Evolutionary conservation across 169 alveolate species (phyloP).

Genomic region (Babesia caballi): DNA sequence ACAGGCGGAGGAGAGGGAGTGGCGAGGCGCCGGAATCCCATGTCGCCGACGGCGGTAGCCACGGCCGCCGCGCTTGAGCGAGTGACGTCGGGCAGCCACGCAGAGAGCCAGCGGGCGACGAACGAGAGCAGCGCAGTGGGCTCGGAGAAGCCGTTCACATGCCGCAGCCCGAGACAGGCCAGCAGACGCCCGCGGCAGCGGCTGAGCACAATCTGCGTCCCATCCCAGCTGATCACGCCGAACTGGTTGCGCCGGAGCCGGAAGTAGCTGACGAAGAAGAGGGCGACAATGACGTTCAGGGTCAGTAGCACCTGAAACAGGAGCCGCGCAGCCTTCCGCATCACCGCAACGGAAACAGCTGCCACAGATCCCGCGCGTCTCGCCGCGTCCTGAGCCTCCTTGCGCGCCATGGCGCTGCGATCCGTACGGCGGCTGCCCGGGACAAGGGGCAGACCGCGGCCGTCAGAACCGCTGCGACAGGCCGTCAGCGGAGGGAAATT

Average conservation of each 20-base stretch:
- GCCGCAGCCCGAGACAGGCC: neutral
- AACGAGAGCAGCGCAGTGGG: neutral
- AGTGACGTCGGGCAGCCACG: neutral
- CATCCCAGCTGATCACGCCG: constrained; percentile 13
- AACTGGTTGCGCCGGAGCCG: neutral
- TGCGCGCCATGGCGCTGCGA: no score
- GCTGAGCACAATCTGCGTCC: neutral
- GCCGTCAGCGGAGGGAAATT: neutral
- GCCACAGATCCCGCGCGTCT: no score
- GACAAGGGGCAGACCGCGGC: no score
- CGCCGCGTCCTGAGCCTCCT: no score
- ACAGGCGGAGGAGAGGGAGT: neutral
- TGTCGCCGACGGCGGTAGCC: neutral
- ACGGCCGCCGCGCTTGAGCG: neutral
- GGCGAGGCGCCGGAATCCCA: neutral
- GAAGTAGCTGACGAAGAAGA: constrained; percentile 4
- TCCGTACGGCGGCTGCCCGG: no score
- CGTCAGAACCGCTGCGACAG: no score
- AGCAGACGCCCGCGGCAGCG: neutral
- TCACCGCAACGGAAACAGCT: no score
- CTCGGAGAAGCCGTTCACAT: constrained; percentile 1
- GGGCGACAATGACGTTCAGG: neutral
- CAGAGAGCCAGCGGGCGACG: neutral
- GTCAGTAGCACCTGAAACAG: neutral
- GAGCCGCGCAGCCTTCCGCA: neutral